phyloP scores from a whole-genome alignment of 331 rosid genomes.

The Rosa hybrid region DNA sequence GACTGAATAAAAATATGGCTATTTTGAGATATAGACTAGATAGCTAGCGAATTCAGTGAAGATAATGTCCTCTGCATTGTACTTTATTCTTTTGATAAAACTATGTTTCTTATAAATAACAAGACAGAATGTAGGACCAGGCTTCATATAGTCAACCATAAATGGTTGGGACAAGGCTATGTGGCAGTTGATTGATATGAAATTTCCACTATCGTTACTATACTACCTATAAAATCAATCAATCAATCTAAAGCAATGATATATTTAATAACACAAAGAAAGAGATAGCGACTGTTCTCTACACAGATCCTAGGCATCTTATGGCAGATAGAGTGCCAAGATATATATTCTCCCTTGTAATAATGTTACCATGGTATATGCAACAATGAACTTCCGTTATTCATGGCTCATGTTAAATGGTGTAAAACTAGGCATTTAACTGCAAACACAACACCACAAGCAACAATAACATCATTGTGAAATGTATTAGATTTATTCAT shows the following conservation, averaged over 20 bases:
- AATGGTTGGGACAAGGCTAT: neutral
- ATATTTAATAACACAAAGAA: neutral
- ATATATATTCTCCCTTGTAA: neutral
- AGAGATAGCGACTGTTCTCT: neutral
- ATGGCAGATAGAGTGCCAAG: neutral
- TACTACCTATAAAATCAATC: neutral
- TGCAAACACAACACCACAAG: neutral
- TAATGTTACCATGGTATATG: neutral
- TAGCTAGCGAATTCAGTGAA: neutral
- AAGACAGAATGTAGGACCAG: no score
- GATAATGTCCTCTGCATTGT: neutral
- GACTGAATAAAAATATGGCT: neutral
- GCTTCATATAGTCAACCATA: no score
- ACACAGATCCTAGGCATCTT: neutral
- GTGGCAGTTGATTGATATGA: neutral
- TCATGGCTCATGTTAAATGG: neutral
- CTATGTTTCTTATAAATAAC: no score
- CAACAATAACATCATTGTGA: neutral
- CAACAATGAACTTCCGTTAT: neutral
- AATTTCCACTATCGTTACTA: neutral
- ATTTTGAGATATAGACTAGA: neutral
- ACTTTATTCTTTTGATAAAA: no score
- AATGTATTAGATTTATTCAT: slow-evolving; percentile 8
- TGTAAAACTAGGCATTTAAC: neutral
- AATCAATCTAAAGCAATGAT: no score